Base-by-base conservation (phyloP, 345 rosid species). In the Pseudoturritis turrita region DNA sequence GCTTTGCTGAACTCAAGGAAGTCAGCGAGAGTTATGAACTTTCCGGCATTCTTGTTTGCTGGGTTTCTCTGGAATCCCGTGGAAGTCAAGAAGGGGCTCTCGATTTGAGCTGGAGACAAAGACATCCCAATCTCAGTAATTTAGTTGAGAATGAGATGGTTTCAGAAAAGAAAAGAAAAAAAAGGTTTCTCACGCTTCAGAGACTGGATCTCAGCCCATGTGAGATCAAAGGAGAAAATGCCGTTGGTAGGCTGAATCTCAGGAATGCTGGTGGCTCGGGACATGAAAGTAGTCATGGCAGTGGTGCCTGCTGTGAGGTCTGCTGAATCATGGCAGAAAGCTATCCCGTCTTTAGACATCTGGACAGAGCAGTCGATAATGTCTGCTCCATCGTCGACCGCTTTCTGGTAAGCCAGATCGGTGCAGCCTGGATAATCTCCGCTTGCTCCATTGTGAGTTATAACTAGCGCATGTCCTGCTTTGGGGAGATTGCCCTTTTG, bases 391-490 rank as follows among this genome's bases (percentile, higher is more conserved):
- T 89, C 96, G 0, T 72, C 75, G 0, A 91, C 58, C 14, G 97
- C 98, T 77, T 83, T 83, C 71, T 94, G 77, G 70, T 94, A 94
- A 45, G 97, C 93, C 43, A 85, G 75, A 72, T 94, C 97, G 19
- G 91, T 85, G 87, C 93, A 74, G 31, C 93, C 96, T 12, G 98
- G 86, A 73, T 88, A 84, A 35, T 72, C 71, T 3, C 97, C 98
- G 57, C 97, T 91, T 23, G 98, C 96, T 52, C 98, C 98, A 40
- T 89, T 88, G 72, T 88, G 91, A 55, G 86, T 62, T 76, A 94
- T 87, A 69, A 94, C 72, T 78, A 87, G 61, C 13, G 85, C 62
- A 19, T 65, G 47, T 33, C 74, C 92, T 62, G 64, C 36, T 65
- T 33, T 64, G 1, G 85, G 80, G 26, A 70, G 75, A 50, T 68